phyloP scores from a whole-genome alignment of 1,284 basidiomycete genomes.

The Phylloboletellus chloephorus region DNA sequence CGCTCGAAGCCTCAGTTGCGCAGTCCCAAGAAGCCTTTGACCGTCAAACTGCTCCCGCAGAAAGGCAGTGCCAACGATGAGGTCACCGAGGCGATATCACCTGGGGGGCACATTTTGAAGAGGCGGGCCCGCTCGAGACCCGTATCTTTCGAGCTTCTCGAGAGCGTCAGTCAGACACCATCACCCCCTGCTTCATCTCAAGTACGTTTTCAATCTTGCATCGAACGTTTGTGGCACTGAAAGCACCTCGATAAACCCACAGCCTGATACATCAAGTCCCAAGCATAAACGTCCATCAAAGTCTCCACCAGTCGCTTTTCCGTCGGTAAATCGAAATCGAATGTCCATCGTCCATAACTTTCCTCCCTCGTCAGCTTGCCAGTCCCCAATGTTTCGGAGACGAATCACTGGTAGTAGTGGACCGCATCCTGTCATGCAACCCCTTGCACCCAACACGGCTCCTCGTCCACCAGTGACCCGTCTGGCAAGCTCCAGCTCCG shows the following conservation, averaged over 20 bases:
- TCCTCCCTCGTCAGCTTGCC: constrained; percentile 32
- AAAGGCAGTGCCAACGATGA: constrained; percentile 40
- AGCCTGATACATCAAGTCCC: constrained; percentile 19
- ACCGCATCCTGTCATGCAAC: constrained; percentile 18
- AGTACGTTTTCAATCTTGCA: constrained; percentile 31
- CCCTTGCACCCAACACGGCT: constrained; percentile 20
- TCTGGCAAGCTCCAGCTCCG: constrained; percentile 47
- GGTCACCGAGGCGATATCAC: constrained; percentile 64
- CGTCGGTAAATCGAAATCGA: constrained; percentile 26
- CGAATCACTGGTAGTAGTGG: constrained; percentile 37
- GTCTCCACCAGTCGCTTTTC: constrained; percentile 30
- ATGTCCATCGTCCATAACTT: constrained; percentile 7
- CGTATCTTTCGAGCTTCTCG: constrained; percentile 57
- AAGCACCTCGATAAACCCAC: constrained; percentile 3
- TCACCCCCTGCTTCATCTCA: constrained; percentile 37
- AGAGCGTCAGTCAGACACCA: constrained; percentile 41
- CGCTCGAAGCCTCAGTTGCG: constrained; percentile 24
- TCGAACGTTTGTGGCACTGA: constrained; percentile 4
- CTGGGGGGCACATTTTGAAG: constrained; percentile 67
- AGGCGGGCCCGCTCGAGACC: constrained; percentile 64
- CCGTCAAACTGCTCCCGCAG: constrained; percentile 33
- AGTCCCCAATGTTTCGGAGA: constrained; percentile 47
- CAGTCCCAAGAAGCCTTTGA: constrained; percentile 25
- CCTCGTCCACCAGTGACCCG: constrained; percentile 33
- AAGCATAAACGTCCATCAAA: constrained; percentile 15